Conservation (phyloP, 2,329 filamentous ascomycete species). For the Fusarium lyarnte region DNA sequence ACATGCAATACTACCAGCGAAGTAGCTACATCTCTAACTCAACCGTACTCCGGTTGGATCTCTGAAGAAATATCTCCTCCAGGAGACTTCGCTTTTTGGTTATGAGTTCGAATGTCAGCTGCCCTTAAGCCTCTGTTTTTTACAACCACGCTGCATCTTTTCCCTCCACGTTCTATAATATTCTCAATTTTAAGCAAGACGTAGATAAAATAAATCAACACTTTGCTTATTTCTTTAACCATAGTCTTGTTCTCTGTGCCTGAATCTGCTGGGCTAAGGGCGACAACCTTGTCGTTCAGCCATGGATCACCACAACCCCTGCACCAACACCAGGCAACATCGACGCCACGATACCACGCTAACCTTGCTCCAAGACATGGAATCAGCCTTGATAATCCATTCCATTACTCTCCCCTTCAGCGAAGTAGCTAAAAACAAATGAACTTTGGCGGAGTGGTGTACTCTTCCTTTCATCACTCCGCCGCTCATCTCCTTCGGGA, state of each 20-base stretch:
- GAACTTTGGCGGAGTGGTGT: background rate
- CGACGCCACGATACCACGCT: background rate
- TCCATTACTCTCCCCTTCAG: accelerated
- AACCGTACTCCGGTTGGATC: background rate
- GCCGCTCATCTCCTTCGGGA: background rate
- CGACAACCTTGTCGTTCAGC: background rate
- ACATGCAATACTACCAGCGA: background rate
- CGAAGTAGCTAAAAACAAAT: constrained; percentile 10
- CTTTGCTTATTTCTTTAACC: accelerated
- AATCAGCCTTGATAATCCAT: background rate
- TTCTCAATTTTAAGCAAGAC: accelerated
- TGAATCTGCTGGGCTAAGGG: background rate
- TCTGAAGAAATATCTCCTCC: background rate
- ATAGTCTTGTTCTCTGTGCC: background rate
- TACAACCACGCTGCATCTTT: accelerated
- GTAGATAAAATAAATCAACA: accelerated
- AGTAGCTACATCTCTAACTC: background rate
- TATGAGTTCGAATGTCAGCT: background rate
- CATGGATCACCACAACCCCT: background rate
- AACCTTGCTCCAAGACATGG: background rate
- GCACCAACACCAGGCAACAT: background rate
- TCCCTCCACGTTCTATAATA: accelerated
- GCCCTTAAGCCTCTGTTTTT: background rate
- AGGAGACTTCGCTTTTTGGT: constrained; percentile 26
- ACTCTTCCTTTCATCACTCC: background rate